phyloP scores from a whole-genome alignment of 768 basidiomycete genomes.

The Suillus placidus region DNA sequence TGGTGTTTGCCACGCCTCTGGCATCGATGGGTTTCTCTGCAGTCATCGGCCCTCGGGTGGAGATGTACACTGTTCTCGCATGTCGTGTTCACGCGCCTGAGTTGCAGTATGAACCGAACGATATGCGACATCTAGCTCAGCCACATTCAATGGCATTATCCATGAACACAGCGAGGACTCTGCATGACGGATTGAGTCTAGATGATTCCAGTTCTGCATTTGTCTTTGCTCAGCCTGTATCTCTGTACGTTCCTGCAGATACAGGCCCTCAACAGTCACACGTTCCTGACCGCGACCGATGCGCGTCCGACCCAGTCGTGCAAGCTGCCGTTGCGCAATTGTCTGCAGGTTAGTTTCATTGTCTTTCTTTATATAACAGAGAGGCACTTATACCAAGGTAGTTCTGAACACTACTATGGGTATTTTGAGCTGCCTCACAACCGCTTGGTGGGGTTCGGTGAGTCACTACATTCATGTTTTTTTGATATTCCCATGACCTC shows the following conservation, averaged over 20 bases:
- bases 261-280: neutral
- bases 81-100: conserved; percentile 70
- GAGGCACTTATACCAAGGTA: neutral
- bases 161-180: neutral
- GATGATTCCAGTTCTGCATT: neutral
- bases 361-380: neutral
- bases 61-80: conserved; percentile 72
- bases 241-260: neutral
- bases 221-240: neutral
- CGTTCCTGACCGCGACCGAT: conserved; percentile 31
- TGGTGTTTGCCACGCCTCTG: conserved; percentile 56
- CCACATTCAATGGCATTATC: neutral
- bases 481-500: conserved; percentile 1
- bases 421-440: conserved; percentile 73
- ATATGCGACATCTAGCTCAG: neutral
- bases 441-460: conserved; percentile 86
- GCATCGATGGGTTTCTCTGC: conserved; percentile 56
- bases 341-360: conserved; percentile 52
- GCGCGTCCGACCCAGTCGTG: conserved; percentile 71
- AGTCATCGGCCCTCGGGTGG: conserved; percentile 69
- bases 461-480: conserved; percentile 30
- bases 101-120: conserved; percentile 30
- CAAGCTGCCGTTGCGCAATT: conserved; percentile 73
- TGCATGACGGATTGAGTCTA: neutral
- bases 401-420: conserved; percentile 54